Evolutionary conservation across 495 filamentous ascomycete species (phyloP), one percentile per base, ranked within the genome.

Genomic region (Jackrogersella multiformis): DNA sequence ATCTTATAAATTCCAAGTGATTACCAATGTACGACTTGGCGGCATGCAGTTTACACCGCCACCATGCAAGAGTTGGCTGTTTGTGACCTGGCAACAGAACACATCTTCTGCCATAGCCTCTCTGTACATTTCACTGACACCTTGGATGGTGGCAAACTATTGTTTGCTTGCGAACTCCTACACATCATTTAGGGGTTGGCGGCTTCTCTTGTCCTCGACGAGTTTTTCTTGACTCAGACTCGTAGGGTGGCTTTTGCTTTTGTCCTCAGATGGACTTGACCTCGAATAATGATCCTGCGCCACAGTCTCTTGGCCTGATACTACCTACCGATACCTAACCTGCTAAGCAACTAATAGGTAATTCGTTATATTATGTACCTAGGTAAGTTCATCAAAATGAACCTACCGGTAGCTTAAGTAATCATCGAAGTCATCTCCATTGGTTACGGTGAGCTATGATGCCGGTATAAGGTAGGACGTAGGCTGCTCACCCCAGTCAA

Each of bases 31-130:
- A 35, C 48, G 28, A 30, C 23, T 26, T 28, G 23, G 44, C 26
- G 10, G 48, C 18, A 52, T 52, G 26, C 30, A 52, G 15, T 52
- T 18, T 52, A 35, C 48, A 52, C 48, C 26, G 48, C 48, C 48
- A 32, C 34, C 28, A n/a, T n/a, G n/a, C n/a, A n/a, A n/a, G n/a
- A n/a, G n/a, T 32, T 9, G 10, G 18, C 16, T 12, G 5, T 52
- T 9, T 20, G 23, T 52, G 48, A 52, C 20, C 48, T 52, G 28
- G 48, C 48, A 28, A 24, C 15, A 48, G 44, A 28, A 20, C 44
- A 48, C 41, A 8, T 30, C 10, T 9, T 36, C 34, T 36, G 5
- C 10, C 34, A 36, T 36, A 36, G 34, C 34, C 34, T 12, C 34
- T n/a, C 34, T 36, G 34, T 9, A 36, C n/a, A n/a, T n/a, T n/a